Conservation (phyloP, 2,329 filamentous ascomycete species). For the Didymella lethalis region DNA sequence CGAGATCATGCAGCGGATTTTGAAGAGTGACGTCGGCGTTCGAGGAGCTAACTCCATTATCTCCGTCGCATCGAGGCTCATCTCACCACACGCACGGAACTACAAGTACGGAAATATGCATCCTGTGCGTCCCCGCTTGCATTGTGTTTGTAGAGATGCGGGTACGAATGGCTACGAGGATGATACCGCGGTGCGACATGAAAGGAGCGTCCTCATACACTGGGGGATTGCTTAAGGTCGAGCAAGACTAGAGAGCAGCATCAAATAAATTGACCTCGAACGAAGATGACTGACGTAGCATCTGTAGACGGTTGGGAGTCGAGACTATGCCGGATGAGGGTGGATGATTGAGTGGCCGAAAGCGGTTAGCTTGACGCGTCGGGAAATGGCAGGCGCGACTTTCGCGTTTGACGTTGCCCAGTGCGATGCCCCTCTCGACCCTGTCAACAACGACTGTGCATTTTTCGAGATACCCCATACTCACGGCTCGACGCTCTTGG, state of each 20-base stretch:
- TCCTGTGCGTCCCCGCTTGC: background rate
- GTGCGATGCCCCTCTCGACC: slow-evolving; percentile 18
- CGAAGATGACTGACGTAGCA: background rate
- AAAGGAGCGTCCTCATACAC: background rate
- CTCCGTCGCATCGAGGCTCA: slow-evolving; percentile 1
- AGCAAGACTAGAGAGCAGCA: background rate
- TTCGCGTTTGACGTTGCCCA: slow-evolving; percentile 18
- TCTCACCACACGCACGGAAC: background rate
- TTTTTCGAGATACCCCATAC: slow-evolving; percentile 22
- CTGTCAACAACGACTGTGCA: slow-evolving; percentile 24
- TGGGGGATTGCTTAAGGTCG: background rate
- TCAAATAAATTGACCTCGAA: background rate
- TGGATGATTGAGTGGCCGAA: slow-evolving; percentile 11
- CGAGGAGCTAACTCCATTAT: slow-evolving; percentile 7
- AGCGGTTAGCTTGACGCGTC: slow-evolving; percentile 9
- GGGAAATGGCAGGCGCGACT: slow-evolving; percentile 5
- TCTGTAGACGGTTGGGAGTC: background rate
- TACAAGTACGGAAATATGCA: background rate
- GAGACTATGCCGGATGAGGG: slow-evolving; percentile 13
- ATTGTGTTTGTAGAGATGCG: background rate
- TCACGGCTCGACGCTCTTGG: slow-evolving; percentile 2
- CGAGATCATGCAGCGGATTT: slow-evolving; percentile 2
- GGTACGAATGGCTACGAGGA: background rate
- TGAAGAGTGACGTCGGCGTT: background rate
- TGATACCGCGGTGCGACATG: background rate